These are phyloP conservation scores for Hortaea werneckii DNA, from an alignment of 2,329 filamentous ascomycete genomes.

Conservation along the genomic window DNA sequence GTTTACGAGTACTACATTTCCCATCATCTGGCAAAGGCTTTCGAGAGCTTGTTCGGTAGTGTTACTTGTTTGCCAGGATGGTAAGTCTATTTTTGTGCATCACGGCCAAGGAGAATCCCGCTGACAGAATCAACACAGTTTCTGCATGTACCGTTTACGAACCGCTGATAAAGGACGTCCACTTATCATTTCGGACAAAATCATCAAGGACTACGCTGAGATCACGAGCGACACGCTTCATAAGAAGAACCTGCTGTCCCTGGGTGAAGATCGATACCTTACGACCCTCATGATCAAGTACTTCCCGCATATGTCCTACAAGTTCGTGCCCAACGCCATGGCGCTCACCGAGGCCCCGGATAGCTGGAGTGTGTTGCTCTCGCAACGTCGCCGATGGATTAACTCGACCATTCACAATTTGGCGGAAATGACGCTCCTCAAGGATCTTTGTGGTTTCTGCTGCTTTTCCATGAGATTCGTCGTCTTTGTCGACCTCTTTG, in stretches of 20 bases:
- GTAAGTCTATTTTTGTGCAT: slow-evolving; percentile 46
- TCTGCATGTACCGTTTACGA: slow-evolving; percentile 95
- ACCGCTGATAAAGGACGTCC: slow-evolving; percentile 91
- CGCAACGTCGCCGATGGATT: slow-evolving; percentile 98
- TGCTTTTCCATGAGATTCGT: slow-evolving; percentile 97
- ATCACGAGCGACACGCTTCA: slow-evolving; percentile 89
- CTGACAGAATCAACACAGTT: slow-evolving; percentile 47
- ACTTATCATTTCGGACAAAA: slow-evolving; percentile 78
- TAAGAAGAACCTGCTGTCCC: slow-evolving; percentile 82
- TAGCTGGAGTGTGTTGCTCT: slow-evolving; percentile 85
- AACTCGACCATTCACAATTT: slow-evolving; percentile 98
- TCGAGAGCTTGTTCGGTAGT: slow-evolving; percentile 93
- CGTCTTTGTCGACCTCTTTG: slow-evolving; percentile 86
- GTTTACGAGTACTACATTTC: slow-evolving; percentile 99
- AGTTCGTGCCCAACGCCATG: slow-evolving; percentile 88
- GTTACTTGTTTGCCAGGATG: slow-evolving; percentile 98
- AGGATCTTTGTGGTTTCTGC: slow-evolving; percentile 97
- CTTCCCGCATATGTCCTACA: slow-evolving; percentile 91
- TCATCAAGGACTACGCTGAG: slow-evolving; percentile 82
- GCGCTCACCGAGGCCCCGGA: slow-evolving; percentile 90
- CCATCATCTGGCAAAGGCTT: slow-evolving; percentile 91
- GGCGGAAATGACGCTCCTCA: slow-evolving; percentile 76
- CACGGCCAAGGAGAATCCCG: not conserved
- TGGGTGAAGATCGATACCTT: slow-evolving; percentile 93
- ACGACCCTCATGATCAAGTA: slow-evolving; percentile 98